Base-by-base conservation (phyloP, 345 rosid species). In the Boechera stricta region DNA sequence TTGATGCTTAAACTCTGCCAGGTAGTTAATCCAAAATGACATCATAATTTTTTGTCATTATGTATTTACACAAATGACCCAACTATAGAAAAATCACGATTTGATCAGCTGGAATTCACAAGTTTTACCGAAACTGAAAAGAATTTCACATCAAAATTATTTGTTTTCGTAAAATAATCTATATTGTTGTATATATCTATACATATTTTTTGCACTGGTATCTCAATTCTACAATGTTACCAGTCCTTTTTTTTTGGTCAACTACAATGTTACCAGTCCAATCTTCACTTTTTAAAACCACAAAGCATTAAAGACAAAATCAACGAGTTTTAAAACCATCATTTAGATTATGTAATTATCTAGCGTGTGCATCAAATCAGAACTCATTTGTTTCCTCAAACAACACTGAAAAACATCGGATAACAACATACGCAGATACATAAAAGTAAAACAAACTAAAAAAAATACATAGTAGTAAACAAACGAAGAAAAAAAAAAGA, bases 281-380 rank as follows among this genome's bases (percentile, higher is more conserved):
- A 42, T 56, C 49, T 35, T 12, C 29, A 55, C 38, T 7, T 21
- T 52, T 10, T 7, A 29, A 39, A 69, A 56, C 42, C 54, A 57
- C 52, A 45, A 31, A 71, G 21, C 65, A 32, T 56, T 39, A 56
- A 42, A n/a, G 44, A 29, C 15, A 44, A n/a, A 11, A 39, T 39
- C 42, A 12, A 11, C 18, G 44, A 36, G 56, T 47, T 47, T 16
- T 18, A 35, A 31, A 38, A 61, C 18, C 31, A 51, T 51, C 39
- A 61, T 60, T 15, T 60, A n/a, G 11, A 61, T n/a, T 36, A 51
- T 38, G 51, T n/a, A 33, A 51, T 49, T 38, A 18, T 51, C 60
- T 61, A 72, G 4, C 45, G 29, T 45, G 15, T 58, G 67, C 48
- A 71, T 47, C 8, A 60, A 21, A 21, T 35, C 31, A 60, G 15